phyloP scores from a whole-genome alignment of 73 alveolate genomes.

The Tetrahymena borealis region DNA sequence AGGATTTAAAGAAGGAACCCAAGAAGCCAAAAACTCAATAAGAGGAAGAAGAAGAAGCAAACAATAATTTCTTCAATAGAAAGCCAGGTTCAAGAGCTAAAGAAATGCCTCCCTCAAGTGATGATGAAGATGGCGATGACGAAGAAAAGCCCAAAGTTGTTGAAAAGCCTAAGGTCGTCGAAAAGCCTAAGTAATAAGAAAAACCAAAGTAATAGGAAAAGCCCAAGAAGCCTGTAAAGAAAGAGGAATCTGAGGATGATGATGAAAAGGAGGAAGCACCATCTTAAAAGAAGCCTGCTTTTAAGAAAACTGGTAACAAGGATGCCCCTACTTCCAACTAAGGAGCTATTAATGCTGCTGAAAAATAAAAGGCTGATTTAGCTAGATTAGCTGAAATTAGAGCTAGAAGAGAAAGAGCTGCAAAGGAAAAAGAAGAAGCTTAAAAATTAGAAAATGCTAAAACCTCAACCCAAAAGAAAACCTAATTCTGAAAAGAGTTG shows the following conservation, averaged over 20 bases:
- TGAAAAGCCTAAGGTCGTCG: neutral
- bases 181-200: too few relatives aligned
- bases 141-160: neutral
- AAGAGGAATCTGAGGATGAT: neutral
- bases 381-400: neutral
- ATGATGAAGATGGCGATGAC: neutral
- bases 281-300: neutral
- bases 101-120: neutral
- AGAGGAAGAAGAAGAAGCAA: neutral
- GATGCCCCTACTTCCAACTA: neutral
- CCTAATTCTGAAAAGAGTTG: neutral
- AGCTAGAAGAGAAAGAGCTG: constrained; percentile 4
- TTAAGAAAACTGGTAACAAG: neutral
- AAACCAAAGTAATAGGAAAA: neutral
- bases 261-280: neutral
- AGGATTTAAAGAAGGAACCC: neutral
- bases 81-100: neutral
- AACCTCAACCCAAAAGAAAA: neutral
- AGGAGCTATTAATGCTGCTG: neutral
- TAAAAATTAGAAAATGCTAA: neutral
- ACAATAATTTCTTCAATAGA: neutral
- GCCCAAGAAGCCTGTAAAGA: neutral
- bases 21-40: neutral
- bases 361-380: neutral
- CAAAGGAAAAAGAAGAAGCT: neutral